Percentiles rank a stretch among this genome's conserved stretches.
Evolutionary conservation across 192 early-diverging fungal species (phyloP).

Genomic region (Powellomyces hirtus): DNA sequence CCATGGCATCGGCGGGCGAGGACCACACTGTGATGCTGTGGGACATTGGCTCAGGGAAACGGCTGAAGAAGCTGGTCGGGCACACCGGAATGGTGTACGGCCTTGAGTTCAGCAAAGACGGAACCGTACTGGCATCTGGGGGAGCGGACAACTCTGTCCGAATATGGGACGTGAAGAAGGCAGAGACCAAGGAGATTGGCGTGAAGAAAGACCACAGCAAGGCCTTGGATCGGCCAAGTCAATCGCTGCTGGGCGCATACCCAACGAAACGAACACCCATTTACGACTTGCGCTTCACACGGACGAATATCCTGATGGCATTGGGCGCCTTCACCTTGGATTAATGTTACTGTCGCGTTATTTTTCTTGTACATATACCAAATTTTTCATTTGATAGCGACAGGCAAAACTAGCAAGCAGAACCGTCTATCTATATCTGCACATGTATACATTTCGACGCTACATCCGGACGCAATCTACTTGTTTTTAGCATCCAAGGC

Average conservation of each 20-base stretch:
- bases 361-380: too few species aligned
- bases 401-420: too few species aligned
- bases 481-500: not conserved
- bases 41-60: constrained; percentile 84
- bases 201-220: constrained; percentile 12
- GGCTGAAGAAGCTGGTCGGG: constrained; percentile 80
- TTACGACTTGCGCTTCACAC: constrained; percentile 78
- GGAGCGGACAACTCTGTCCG: constrained; percentile 87
- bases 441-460: too few species aligned
- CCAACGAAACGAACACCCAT: constrained; percentile 91
- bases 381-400: too few species aligned
- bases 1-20: constrained; percentile 89
- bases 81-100: constrained; percentile 83
- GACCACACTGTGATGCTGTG: constrained; percentile 79
- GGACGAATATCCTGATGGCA: constrained; percentile 81
- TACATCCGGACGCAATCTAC: too few species aligned
- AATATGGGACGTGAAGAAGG: constrained; percentile 81
- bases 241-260: constrained; percentile 55
- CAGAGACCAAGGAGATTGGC: constrained; percentile 32
- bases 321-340: constrained; percentile 65
- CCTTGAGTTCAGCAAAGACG: constrained; percentile 81
- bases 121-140: constrained; percentile 77
- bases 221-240: not conserved
- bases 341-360: too few species aligned
- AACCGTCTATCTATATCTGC: too few species aligned